Conservation (phyloP, 345 rosid species). For the Erysimum cheiranthoides region DNA sequence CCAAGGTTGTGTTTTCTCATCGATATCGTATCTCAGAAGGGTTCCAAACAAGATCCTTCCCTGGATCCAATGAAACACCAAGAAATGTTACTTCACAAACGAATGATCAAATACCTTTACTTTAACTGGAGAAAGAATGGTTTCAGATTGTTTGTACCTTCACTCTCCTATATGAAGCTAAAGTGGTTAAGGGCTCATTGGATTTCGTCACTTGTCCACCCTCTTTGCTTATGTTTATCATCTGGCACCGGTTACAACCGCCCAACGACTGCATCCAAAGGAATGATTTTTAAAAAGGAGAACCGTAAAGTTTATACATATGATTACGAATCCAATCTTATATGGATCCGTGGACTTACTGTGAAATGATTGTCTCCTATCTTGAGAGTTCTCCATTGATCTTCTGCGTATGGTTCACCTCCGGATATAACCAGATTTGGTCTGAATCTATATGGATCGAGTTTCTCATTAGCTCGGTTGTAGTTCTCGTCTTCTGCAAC, state of each 20-base stretch:
- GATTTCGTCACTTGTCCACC: constrained; percentile 70
- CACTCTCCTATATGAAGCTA: constrained; percentile 87
- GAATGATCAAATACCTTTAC: background rate
- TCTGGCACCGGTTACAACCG: constrained; percentile 94
- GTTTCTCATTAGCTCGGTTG: constrained; percentile 42
- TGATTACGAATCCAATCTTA: background rate
- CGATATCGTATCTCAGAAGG: constrained; percentile 52
- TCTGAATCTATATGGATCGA: constrained; percentile 74
- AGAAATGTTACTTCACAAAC: constrained; percentile 1
- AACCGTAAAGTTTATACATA: constrained; percentile 1
- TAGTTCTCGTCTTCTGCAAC: constrained; percentile 45
- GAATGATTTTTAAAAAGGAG: background rate
- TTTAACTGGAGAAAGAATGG: background rate
- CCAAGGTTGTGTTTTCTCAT: constrained; percentile 48
- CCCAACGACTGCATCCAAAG: constrained; percentile 67
- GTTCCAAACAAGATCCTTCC: constrained; percentile 91
- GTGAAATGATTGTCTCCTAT: constrained; percentile 65
- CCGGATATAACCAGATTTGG: constrained; percentile 85
- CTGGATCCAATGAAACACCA: constrained; percentile 51
- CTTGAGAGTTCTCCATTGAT: constrained; percentile 72
- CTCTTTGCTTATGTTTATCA: constrained; percentile 64
- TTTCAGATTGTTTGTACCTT: constrained; percentile 57
- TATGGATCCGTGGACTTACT: constrained; percentile 50
- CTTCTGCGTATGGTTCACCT: constrained; percentile 84
- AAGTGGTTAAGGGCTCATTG: constrained; percentile 79